Percentiles rank a stretch among this genome's conserved stretches.
Conservation (phyloP, 139 green algal species). For the Desmodesmus armatus region DNA sequence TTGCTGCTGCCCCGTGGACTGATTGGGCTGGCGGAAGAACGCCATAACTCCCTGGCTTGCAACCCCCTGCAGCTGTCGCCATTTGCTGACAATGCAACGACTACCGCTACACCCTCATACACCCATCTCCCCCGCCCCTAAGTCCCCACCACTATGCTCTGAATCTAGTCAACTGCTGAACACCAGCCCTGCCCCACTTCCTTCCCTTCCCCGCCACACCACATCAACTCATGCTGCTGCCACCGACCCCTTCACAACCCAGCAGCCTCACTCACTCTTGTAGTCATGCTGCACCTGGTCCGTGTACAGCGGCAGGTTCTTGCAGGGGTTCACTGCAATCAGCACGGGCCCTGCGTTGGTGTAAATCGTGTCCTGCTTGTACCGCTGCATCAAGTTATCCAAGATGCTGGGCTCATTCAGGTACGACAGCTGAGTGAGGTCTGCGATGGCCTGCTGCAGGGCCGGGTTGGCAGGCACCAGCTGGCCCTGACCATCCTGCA, state of each 20-base stretch:
- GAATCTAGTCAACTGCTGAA: not conserved
- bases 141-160: no score
- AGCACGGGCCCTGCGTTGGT: conserved; percentile 85
- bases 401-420: conserved; percentile 93
- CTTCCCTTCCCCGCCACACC: not conserved
- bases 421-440: conserved; percentile 88
- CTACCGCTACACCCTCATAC: no score
- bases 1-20: no score
- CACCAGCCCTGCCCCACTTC: not conserved
- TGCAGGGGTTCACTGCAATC: conserved; percentile 92
- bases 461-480: conserved; percentile 69
- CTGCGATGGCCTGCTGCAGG: conserved; percentile 67
- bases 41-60: no score
- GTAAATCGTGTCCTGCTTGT: conserved; percentile 82
- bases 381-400: conserved; percentile 75
- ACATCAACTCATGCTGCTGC: not conserved
- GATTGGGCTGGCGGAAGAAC: no score
- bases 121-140: no score
- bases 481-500: no score
- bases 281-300: conserved; percentile 74
- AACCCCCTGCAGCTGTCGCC: no score
- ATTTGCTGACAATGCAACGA: no score
- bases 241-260: no score
- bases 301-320: conserved; percentile 83
- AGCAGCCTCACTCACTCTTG: conserved; percentile 66